These are phyloP conservation scores for Melaleuca quinquenervia DNA, from an alignment of 345 rosid species.

Conservation along the genomic window DNA sequence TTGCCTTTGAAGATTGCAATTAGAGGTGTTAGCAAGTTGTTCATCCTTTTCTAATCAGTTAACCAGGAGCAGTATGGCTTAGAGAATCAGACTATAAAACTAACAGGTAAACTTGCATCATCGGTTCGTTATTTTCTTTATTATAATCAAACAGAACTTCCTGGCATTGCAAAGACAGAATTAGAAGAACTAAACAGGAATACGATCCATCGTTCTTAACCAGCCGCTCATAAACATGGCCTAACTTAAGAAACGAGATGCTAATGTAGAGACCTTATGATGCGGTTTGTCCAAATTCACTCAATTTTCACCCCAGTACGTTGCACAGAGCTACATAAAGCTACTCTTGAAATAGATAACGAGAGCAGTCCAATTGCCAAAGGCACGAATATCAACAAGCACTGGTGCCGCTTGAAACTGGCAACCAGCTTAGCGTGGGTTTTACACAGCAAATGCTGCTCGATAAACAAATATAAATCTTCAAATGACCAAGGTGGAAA, in stretches of 20 bases:
- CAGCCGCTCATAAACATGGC: background rate
- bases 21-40: background rate
- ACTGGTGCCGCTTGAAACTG: background rate
- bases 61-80: background rate
- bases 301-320: background rate
- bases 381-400: background rate
- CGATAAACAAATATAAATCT: background rate
- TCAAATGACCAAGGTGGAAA: background rate
- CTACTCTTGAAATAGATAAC: background rate
- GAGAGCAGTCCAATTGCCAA: background rate
- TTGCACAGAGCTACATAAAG: background rate
- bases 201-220: background rate
- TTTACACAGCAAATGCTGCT: background rate
- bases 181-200: background rate
- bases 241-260: background rate
- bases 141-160: background rate
- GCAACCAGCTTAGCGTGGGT: background rate
- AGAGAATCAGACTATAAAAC: background rate
- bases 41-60: background rate
- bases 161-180: background rate
- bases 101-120: background rate
- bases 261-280: background rate
- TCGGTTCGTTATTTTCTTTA: background rate
- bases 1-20: conserved; percentile 39
- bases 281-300: background rate